These are phyloP conservation scores for Sporothrix brunneoviolacea DNA, from an alignment of 2,329 filamentous ascomycete species.

Conservation along the genomic window DNA sequence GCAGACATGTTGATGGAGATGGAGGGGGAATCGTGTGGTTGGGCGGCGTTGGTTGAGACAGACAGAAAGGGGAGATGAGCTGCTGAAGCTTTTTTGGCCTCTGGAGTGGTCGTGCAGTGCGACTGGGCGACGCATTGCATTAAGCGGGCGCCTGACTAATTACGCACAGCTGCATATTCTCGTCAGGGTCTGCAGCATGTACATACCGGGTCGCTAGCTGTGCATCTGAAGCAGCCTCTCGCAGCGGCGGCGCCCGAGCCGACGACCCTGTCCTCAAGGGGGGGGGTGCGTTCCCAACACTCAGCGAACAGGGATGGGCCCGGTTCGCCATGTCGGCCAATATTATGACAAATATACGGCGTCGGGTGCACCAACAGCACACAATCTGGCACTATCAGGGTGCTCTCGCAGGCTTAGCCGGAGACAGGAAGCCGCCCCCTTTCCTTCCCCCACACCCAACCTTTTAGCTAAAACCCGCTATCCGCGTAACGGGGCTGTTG, in stretches of 20 bases:
- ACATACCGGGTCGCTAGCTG: conserved; percentile 1
- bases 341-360: conserved; percentile 13
- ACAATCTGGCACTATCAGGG: neutral
- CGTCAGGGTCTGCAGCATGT: neutral
- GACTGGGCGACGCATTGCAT: too few species aligned
- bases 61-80: neutral
- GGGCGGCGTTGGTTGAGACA: neutral
- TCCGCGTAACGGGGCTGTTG: conserved; percentile 3
- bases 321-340: neutral
- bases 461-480: conserved; percentile 3
- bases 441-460: conserved; percentile 2
- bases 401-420: conserved; percentile 1
- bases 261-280: too few species aligned
- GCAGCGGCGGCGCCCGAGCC: conserved; percentile 4
- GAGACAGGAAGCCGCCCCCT: conserved; percentile 6
- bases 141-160: too few species aligned
- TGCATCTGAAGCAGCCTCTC: conserved; percentile 1
- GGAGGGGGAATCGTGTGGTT: neutral
- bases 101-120: too few species aligned
- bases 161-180: too few species aligned
- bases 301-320: conserved; percentile 3
- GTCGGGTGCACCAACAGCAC: conserved; percentile 1
- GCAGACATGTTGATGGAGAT: conserved; percentile 12
- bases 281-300: neutral
- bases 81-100: conserved; percentile 4